Conservation (phyloP, 192 early-diverging fungal species). For the Geranomyces variabilis region DNA sequence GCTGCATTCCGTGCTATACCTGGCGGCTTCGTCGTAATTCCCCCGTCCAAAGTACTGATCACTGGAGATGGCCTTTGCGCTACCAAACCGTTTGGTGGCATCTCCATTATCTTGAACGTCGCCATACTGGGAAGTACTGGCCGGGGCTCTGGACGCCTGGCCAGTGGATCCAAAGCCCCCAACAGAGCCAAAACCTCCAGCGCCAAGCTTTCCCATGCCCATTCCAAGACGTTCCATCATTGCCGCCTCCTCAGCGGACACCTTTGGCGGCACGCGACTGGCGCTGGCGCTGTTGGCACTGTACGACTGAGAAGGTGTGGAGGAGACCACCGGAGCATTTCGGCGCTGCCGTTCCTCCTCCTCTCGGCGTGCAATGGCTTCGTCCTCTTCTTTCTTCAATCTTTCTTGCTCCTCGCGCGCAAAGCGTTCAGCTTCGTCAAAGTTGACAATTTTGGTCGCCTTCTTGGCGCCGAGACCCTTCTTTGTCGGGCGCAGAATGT, state of each 20-base stretch:
- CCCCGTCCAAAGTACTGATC: conserved; percentile 91
- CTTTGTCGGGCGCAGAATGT: conserved; percentile 39
- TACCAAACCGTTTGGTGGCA: conserved; percentile 78
- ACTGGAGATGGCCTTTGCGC: conserved; percentile 85
- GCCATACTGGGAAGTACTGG: conserved; percentile 3
- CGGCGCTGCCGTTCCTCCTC: conserved; percentile 37
- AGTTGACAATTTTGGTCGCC: conserved; percentile 76
- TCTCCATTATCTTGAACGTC: conserved; percentile 47
- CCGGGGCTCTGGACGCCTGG: neutral
- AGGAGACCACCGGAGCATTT: conserved; percentile 21
- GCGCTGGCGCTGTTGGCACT: too few relatives aligned
- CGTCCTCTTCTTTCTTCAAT: conserved; percentile 52
- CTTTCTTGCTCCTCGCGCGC: conserved; percentile 84
- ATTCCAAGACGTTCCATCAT: conserved; percentile 67
- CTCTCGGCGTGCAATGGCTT: conserved; percentile 29
- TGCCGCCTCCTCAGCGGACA: conserved; percentile 31
- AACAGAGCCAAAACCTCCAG: conserved; percentile 26
- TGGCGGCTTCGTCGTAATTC: conserved; percentile 60
- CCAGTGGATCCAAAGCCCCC: conserved; percentile 55
- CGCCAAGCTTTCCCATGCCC: conserved; percentile 58
- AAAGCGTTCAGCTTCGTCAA: conserved; percentile 88
- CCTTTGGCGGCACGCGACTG: conserved; percentile 3
- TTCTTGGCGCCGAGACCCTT: conserved; percentile 91
- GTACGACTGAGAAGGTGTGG: conserved; percentile 5
- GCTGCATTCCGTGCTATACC: conserved; percentile 35